Conservation (phyloP, 352 stramenopile species). For the Pythium brachiatum region DNA sequence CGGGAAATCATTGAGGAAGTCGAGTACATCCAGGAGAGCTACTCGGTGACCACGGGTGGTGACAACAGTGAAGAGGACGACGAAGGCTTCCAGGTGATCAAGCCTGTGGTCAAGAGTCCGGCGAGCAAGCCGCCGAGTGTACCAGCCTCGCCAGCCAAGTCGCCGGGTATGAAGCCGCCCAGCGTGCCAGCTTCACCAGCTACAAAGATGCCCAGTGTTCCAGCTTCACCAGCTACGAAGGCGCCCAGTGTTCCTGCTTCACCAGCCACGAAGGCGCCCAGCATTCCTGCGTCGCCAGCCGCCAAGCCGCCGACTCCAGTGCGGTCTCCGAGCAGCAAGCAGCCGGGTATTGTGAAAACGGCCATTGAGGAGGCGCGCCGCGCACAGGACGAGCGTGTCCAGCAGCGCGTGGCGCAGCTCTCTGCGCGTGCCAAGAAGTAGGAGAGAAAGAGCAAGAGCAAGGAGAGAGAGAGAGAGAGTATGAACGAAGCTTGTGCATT, state of each 20-base stretch:
- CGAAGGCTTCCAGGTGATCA: constrained; percentile 42
- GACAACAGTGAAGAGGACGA: constrained; percentile 35
- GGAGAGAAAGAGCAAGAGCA: neutral
- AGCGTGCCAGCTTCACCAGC: constrained; percentile 5
- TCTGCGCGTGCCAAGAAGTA: constrained; percentile 16
- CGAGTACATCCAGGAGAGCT: constrained; percentile 31
- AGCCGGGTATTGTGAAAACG: constrained; percentile 28
- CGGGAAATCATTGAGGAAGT: constrained; percentile 28
- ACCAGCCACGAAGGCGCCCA: neutral
- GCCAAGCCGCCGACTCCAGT: constrained; percentile 30
- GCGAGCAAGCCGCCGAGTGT: constrained; percentile 23
- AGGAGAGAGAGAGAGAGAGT: neutral
- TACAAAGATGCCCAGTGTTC: neutral
- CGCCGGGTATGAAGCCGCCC: neutral
- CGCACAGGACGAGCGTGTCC: constrained; percentile 51
- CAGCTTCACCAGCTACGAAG: constrained; percentile 10
- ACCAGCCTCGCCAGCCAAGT: constrained; percentile 14
- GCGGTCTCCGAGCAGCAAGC: constrained; percentile 36
- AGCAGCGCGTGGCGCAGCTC: constrained; percentile 65
- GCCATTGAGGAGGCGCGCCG: constrained; percentile 52
- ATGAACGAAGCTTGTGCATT: neutral
- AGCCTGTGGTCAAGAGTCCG: constrained; percentile 18
- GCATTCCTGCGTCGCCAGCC: constrained; percentile 3
- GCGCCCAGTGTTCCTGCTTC: constrained; percentile 20
- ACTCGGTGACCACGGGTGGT: constrained; percentile 14